These are phyloP conservation scores for Phylloporus sp. DNA, from an alignment of 768 basidiomycete species.

Conservation along the genomic window DNA sequence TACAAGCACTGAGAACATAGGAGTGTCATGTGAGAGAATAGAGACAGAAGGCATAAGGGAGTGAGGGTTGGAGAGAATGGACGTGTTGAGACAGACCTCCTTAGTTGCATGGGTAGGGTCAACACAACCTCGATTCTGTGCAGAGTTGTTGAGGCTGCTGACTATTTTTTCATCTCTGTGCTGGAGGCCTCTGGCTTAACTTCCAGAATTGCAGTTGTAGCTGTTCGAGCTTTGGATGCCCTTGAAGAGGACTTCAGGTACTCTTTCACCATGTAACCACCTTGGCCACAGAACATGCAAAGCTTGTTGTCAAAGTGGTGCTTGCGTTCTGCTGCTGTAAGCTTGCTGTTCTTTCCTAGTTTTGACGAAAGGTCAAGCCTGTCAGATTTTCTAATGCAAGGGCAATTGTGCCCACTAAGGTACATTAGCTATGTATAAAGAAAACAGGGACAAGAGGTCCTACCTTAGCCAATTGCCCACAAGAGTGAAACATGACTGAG, in stretches of 20 bases:
- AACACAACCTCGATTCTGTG: not conserved
- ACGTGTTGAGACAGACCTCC: conserved; percentile 3
- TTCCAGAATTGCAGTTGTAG: not conserved
- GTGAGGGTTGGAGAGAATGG: no score
- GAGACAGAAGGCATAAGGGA: no score
- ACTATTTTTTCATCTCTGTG: conserved; percentile 7
- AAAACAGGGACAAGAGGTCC: no score
- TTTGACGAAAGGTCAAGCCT: not conserved
- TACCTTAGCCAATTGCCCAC: no score
- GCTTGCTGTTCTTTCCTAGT: not conserved
- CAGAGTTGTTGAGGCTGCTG: not conserved
- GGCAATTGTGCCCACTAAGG: no score
- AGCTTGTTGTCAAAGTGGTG: not conserved
- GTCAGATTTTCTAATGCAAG: no score
- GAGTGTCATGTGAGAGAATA: no score
- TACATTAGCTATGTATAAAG: no score
- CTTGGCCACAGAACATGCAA: not conserved
- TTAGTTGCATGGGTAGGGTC: not conserved
- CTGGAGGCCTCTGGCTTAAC: no score
- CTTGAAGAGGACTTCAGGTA: not conserved
- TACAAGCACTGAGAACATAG: no score
- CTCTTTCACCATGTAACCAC: not conserved
- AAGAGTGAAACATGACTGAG: no score
- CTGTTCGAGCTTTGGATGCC: not conserved
- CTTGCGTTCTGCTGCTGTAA: not conserved